Conservation (phyloP, 306 rosid genomes). For the Vigna reflexopilosa region DNA sequence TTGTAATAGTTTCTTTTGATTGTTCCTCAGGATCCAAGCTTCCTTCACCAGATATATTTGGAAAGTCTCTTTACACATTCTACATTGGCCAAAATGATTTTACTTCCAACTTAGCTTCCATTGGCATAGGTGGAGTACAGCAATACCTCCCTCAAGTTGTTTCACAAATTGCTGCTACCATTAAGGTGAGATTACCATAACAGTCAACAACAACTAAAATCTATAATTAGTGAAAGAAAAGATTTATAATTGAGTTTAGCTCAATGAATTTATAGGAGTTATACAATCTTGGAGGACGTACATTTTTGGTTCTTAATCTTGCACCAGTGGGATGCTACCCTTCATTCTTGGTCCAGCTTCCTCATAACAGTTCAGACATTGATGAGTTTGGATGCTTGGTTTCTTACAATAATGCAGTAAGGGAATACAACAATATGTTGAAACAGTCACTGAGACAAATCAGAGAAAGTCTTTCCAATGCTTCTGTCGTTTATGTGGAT, state of each 20-base stretch:
- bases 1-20: slow-evolving; percentile 3
- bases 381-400: slow-evolving; percentile 77
- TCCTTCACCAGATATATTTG: slow-evolving; percentile 69
- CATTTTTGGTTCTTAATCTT: slow-evolving; percentile 77
- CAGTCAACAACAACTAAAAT: neutral
- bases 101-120: slow-evolving; percentile 71
- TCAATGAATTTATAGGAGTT: slow-evolving; percentile 62
- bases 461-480: slow-evolving; percentile 60
- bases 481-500: slow-evolving; percentile 73
- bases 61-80: slow-evolving; percentile 80
- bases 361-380: slow-evolving; percentile 64
- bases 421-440: slow-evolving; percentile 71
- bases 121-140: slow-evolving; percentile 69
- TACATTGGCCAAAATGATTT: slow-evolving; percentile 92
- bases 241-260: neutral
- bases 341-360: slow-evolving; percentile 62
- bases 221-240: neutral
- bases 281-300: slow-evolving; percentile 72
- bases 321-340: slow-evolving; percentile 97
- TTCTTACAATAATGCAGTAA: slow-evolving; percentile 76
- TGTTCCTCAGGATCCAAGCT: slow-evolving; percentile 56
- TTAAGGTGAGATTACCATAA: slow-evolving; percentile 56
- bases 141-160: slow-evolving; percentile 79
- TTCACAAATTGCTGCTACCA: slow-evolving; percentile 66
- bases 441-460: slow-evolving; percentile 55